Evolutionary conservation across 257 asterid species (phyloP), one percentile per base, ranked within the genome.

Genomic region (Solanum pennellii): DNA sequence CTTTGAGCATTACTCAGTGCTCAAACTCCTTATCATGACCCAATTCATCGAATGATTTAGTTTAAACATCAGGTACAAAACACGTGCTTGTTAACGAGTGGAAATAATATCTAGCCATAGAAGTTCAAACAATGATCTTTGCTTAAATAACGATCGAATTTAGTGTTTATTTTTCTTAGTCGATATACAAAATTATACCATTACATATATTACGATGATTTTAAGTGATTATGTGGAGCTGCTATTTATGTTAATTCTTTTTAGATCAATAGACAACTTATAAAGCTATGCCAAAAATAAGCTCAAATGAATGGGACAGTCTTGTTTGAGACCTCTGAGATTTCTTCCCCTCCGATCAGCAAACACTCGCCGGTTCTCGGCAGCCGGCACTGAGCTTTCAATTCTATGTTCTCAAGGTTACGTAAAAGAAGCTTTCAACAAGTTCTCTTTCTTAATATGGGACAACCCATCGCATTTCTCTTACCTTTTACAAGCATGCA

Each of bases 401-500:
- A 83, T 73, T 23, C 91, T 95, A 86, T 93, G 98, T 91, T 45
- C 89, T 47, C 87, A 84, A 59, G 96, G 96, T 89, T 89, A 82
- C 82, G 89, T 94, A 84, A 89, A 88, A 83, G 89, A 92, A 91
- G 97, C 96, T 23, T 90, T 91, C 92, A 83, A 89, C 87, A 66
- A 86, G 86, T 92, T 92, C 90, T 85, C 87, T 44, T 84, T 91
- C n/a, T 90, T 85, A n/a, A 85, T 94, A 52, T 90, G 89, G 90
- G 89, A 94, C 56, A 87, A 93, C 84, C 95, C 98, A 37, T 66
- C 89, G 79, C 95, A 93, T 84, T 87, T 94, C 89, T 92, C 96
- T 85, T 92, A 90, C 91, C 92, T 94, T 91, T 93, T 95, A 88
- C 93, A 90, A 92, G 86, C 90, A 91, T 95, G 97, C 91, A 71